Base-by-base conservation (phyloP, 257 asterid species). In the Primulina huaijiensis region DNA sequence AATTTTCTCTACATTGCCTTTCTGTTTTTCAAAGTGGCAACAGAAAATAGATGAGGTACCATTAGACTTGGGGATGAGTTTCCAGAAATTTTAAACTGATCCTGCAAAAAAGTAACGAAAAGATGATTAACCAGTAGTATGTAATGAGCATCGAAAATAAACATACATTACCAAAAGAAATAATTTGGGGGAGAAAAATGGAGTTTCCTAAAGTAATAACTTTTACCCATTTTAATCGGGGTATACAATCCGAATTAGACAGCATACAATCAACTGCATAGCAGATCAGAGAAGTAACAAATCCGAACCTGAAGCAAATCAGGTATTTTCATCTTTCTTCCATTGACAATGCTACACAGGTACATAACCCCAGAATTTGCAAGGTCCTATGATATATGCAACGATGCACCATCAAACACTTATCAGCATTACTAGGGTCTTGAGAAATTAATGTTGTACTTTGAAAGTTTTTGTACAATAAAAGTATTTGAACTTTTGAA, bases 351-450 rank as follows among this genome's bases (percentile, higher is more conserved):
- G 75, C 76, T 60, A 64, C 94, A 86, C 56, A 92, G 84, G 80
- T 88, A 86, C 88, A 82, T 74, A 27, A 92, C 94, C 38, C 97
- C 98, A 50, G 85, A 84, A 74, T 85, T 89, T 75, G 90, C 84
- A 75, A 89, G 78, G 7, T 85, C 91, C 97, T 92, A 74, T 64
- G 68, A 23, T 62, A 76, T 40, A 76, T 68, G 50, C 10, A 76
- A 23, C 60, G 25, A 62, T n/a, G 67, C 43, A 37, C 31, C 25
- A n/a, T 72, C 19, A 72, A 50, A 19, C 23, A 66, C 46, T 64
- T 63, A 65, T 66, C 62, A 33, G 20, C 56, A 62, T 55, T 11
- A 35, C 27, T 23, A 35, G 10, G 17, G 69, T 46, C 66, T 16
- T 31, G 37, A 8, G 55, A 38, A 12, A 69, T 46, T 57, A 19